phyloP scores from a whole-genome alignment of 257 asterid genomes.

The Solanum chiquidenum region DNA sequence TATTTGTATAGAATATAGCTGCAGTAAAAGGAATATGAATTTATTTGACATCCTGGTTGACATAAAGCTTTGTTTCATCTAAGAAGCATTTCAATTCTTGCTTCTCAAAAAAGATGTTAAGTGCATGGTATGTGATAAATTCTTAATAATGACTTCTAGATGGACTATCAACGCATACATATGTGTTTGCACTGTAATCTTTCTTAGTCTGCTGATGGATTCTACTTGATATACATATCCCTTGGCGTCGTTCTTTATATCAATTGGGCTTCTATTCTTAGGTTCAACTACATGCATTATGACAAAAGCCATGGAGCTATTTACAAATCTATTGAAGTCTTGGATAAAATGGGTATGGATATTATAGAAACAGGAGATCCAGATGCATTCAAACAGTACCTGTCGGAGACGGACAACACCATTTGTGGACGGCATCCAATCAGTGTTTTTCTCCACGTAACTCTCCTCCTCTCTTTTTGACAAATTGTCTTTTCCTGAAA shows the following conservation, averaged over 20 bases:
- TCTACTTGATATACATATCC: background rate
- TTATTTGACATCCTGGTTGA: background rate
- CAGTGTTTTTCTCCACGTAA: slow-evolving; percentile 91
- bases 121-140: background rate
- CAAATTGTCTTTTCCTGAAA: background rate
- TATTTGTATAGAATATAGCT: background rate
- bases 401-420: slow-evolving; percentile 81
- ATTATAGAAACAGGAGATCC: slow-evolving; percentile 87
- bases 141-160: background rate
- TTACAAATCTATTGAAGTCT: slow-evolving; percentile 77
- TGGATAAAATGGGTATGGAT: slow-evolving; percentile 91
- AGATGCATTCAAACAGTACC: slow-evolving; percentile 72
- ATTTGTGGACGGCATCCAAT: slow-evolving; percentile 97
- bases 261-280: slow-evolving; percentile 6
- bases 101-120: background rate
- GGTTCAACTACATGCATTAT: slow-evolving; percentile 71
- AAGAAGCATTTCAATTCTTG: background rate
- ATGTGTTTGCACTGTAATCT: background rate
- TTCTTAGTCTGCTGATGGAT: background rate
- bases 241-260: background rate
- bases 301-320: slow-evolving; percentile 83
- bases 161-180: background rate
- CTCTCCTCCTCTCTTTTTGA: slow-evolving; percentile 7
- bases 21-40: background rate
- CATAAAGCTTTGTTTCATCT: background rate